A percentile compares a stretch with the other conserved stretches of the same genome.
Conservation (phyloP, 2,329 filamentous ascomycete genomes). For the Diaporthe ampelina region DNA sequence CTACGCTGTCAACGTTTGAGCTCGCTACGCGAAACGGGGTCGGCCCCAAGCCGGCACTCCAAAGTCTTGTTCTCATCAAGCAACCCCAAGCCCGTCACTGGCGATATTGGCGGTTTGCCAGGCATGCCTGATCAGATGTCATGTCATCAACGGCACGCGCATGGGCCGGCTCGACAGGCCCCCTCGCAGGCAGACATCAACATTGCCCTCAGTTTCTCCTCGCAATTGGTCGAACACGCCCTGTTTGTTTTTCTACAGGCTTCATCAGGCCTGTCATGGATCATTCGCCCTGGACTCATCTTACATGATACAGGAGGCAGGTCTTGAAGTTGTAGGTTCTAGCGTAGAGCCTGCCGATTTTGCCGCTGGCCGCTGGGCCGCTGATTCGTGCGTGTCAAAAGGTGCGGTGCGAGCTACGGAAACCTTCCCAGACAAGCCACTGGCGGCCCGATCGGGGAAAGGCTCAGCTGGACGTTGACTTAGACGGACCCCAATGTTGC, state of each 20-base stretch:
- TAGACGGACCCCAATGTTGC: slow-evolving; percentile 33
- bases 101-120: not conserved
- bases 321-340: not conserved
- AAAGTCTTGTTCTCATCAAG: slow-evolving; percentile 7
- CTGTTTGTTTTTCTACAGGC: not conserved
- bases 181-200: not conserved
- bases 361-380: slow-evolving; percentile 23
- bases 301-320: slow-evolving; percentile 13
- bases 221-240: not conserved
- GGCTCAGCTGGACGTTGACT: slow-evolving; percentile 23
- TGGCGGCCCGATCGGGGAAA: slow-evolving; percentile 23
- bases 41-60: slow-evolving; percentile 18
- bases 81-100: slow-evolving; percentile 1
- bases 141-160: not conserved
- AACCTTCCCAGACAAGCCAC: slow-evolving; percentile 34
- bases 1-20: slow-evolving; percentile 33
- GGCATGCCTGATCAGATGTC: slow-evolving; percentile 5
- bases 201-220: not conserved
- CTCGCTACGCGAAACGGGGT: slow-evolving; percentile 27
- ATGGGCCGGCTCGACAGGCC: not conserved
- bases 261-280: too few relatives aligned
- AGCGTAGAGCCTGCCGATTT: not conserved
- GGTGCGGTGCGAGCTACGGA: slow-evolving; percentile 6
- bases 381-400: slow-evolving; percentile 19
- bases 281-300: not conserved